Percentiles rank a stretch among this genome's conserved stretches.
These are phyloP conservation scores for Turritis glabra DNA, from an alignment of 345 rosid genomes.

Conservation along the genomic window DNA sequence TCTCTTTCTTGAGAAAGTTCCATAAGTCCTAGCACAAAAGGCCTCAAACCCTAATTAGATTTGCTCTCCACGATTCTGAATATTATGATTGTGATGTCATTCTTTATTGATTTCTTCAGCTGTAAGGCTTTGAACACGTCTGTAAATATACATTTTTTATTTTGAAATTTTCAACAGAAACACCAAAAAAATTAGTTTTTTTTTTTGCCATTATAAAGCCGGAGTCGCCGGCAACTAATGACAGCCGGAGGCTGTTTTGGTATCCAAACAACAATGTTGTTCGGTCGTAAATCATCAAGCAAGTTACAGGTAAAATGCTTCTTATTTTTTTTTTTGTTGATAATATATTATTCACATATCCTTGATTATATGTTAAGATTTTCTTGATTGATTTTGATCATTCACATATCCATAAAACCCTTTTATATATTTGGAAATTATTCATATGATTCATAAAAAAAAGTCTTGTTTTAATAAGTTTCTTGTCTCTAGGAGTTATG, in stretches of 20 bases:
- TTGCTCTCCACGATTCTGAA: constrained; percentile 33
- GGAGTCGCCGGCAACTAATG: constrained; percentile 40
- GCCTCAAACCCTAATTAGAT: constrained; percentile 25
- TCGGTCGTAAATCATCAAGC: constrained; percentile 46
- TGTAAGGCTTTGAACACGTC: constrained; percentile 35
- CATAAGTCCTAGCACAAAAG: constrained; percentile 13
- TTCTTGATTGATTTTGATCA: constrained; percentile 24
- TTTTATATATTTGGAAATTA: neutral
- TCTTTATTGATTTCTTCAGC: constrained; percentile 20
- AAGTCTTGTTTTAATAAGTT: neutral
- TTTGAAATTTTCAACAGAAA: constrained; percentile 30
- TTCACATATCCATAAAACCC: neutral
- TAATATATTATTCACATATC: neutral
- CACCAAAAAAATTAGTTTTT: neutral
- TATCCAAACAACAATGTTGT: constrained; percentile 47
- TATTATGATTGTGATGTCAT: constrained; percentile 9
- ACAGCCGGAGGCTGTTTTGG: constrained; percentile 44
- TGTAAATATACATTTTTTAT: constrained; percentile 17
- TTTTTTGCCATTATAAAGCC: constrained; percentile 30
- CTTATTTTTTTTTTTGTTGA: constrained; percentile 16
- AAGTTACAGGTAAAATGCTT: constrained; percentile 46
- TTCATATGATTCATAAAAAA: neutral
- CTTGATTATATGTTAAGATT: neutral
- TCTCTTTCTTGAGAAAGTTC: constrained; percentile 56
- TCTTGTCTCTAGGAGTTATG: constrained; percentile 13